A percentile compares a stretch with the other conserved stretches of the same genome.
phyloP scores from a whole-genome alignment of 2,329 filamentous ascomycete species.

The Pseudogymnoascus pannorum region DNA sequence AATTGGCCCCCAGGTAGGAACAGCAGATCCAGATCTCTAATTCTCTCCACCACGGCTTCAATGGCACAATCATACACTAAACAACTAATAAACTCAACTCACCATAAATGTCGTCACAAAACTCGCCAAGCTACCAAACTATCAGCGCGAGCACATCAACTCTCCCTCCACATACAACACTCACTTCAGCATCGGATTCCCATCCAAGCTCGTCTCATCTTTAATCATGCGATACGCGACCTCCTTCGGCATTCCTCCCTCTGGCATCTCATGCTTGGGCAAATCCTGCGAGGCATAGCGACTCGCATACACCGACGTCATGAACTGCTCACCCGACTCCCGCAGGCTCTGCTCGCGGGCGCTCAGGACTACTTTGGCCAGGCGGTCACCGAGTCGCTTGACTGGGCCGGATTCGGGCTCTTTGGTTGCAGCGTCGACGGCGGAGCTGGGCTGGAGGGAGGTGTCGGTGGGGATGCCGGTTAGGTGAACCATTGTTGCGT shows the following conservation, averaged over 20 bases:
- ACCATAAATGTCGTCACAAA: slow-evolving; percentile 98
- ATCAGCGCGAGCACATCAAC: slow-evolving; percentile 10
- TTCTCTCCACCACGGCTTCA: not conserved
- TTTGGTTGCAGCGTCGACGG: slow-evolving; percentile 30
- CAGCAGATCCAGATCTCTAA: not conserved
- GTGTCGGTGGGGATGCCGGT: slow-evolving; percentile 31
- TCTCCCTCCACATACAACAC: slow-evolving; percentile 20
- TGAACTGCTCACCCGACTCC: slow-evolving; percentile 15
- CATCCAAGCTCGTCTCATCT: slow-evolving; percentile 86
- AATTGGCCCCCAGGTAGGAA: not conserved
- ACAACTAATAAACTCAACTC: slow-evolving; percentile 22
- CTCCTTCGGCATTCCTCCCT: slow-evolving; percentile 81
- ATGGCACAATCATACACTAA: not conserved
- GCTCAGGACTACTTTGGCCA: slow-evolving; percentile 40
- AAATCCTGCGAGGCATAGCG: slow-evolving; percentile 75
- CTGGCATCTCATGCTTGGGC: slow-evolving; percentile 79
- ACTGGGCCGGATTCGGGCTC: slow-evolving; percentile 10
- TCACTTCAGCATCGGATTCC: slow-evolving; percentile 80
- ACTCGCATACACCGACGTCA: slow-evolving; percentile 67
- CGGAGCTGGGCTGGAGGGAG: slow-evolving; percentile 21
- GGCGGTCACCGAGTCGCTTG: slow-evolving; percentile 30
- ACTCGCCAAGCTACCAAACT: slow-evolving; percentile 61
- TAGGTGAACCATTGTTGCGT: slow-evolving; percentile 41
- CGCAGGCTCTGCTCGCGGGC: not conserved
- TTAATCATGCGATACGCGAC: slow-evolving; percentile 97